Evolutionary conservation across 1,139 yeast genomes (phyloP).

Genomic region (Kurtzmaniella quercitrusa): DNA sequence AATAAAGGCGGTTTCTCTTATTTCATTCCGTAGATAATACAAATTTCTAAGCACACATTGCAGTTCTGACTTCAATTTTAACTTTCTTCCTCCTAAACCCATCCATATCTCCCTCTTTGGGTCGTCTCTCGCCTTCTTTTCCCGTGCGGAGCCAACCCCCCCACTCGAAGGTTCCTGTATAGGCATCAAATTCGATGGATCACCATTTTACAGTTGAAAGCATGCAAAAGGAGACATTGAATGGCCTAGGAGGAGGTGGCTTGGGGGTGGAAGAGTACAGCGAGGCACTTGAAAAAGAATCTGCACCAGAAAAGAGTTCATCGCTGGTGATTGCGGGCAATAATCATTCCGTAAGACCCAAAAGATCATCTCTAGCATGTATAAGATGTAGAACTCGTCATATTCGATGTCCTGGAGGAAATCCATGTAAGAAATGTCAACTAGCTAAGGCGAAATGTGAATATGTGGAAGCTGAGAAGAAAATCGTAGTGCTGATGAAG

Average conservation of each 20-base stretch:
- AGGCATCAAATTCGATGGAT: neutral
- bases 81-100: neutral
- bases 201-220: neutral
- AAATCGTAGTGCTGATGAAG: slow-evolving; percentile 72
- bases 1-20: too few relatives aligned
- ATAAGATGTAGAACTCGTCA: slow-evolving; percentile 72
- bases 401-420: slow-evolving; percentile 78
- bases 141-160: neutral
- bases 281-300: slow-evolving; percentile 4
- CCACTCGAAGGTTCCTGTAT: neutral
- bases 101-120: neutral
- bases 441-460: slow-evolving; percentile 62
- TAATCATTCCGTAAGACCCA: slow-evolving; percentile 14
- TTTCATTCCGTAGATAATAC: too few relatives aligned
- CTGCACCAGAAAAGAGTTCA: neutral
- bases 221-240: neutral
- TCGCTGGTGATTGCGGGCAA: neutral
- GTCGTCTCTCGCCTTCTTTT: neutral
- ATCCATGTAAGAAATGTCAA: slow-evolving; percentile 67
- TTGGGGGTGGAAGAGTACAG: neutral
- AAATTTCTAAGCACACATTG: too few relatives aligned
- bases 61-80: too few relatives aligned
- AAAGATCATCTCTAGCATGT: slow-evolving; percentile 47
- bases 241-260: neutral
- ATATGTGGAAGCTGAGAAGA: slow-evolving; percentile 73